A percentile compares a stretch with the other conserved stretches of the same genome.
Evolutionary conservation across 352 stramenopile species (phyloP).

Genomic region (Saprolegnia diclina): DNA sequence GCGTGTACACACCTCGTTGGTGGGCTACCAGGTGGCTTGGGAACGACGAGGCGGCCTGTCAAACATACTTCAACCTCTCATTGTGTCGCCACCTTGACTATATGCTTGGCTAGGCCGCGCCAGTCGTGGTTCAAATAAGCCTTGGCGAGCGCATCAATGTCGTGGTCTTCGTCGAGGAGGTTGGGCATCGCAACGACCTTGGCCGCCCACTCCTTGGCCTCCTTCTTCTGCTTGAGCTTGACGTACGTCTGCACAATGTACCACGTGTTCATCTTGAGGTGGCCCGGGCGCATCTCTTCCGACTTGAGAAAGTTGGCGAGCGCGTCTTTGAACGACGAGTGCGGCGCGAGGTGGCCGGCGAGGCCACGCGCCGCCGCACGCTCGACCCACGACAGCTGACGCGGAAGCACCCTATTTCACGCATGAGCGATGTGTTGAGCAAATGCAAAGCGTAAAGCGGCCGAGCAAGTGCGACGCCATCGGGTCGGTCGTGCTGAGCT

Average conservation of each 20-base stretch:
- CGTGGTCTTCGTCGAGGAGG: slow-evolving; percentile 49
- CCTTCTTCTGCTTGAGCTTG: slow-evolving; percentile 50
- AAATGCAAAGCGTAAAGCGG: not conserved
- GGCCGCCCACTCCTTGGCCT: slow-evolving; percentile 42
- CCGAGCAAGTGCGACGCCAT: slow-evolving; percentile 26
- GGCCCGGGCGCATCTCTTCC: slow-evolving; percentile 53
- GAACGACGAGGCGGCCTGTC: too few species aligned
- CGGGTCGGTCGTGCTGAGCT: slow-evolving; percentile 26
- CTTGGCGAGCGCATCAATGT: slow-evolving; percentile 9
- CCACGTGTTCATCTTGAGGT: slow-evolving; percentile 73
- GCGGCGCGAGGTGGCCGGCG: slow-evolving; percentile 14
- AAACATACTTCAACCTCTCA: too few species aligned
- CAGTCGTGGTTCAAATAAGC: not conserved
- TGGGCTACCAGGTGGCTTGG: too few species aligned
- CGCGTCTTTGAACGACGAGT: slow-evolving; percentile 26
- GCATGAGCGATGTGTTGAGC: not conserved
- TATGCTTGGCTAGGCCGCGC: too few species aligned
- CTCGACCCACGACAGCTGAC: slow-evolving; percentile 22
- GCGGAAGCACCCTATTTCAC: slow-evolving; percentile 17
- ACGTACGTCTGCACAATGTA: slow-evolving; percentile 52
- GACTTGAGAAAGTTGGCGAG: slow-evolving; percentile 26
- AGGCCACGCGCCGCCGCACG: slow-evolving; percentile 21
- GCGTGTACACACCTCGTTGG: too few species aligned
- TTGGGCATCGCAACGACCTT: slow-evolving; percentile 42
- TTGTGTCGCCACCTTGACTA: too few species aligned